These are phyloP conservation scores for Crithidia bombi DNA, from an alignment of 208 protist species.

Conservation along the genomic window DNA sequence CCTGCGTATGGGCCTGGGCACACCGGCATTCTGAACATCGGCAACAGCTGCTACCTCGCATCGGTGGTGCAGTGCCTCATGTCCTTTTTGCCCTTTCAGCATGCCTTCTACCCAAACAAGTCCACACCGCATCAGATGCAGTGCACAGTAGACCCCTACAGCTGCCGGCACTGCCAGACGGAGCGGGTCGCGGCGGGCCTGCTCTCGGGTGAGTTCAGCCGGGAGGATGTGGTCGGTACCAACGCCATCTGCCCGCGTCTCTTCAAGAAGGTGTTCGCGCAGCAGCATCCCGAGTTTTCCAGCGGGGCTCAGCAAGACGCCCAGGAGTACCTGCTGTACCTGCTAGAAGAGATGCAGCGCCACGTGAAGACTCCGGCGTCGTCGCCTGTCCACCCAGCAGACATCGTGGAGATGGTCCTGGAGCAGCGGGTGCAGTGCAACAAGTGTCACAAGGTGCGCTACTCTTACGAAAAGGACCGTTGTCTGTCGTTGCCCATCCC, in stretches of 20 bases:
- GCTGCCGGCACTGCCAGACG: constrained; percentile 85
- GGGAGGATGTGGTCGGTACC: constrained; percentile 40
- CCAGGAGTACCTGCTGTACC: constrained; percentile 94
- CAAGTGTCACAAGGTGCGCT: constrained; percentile 85
- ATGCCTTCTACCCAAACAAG: constrained; percentile 65
- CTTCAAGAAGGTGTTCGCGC: constrained; percentile 96
- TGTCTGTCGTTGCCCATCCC: constrained; percentile 91
- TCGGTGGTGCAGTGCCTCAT: constrained; percentile 96
- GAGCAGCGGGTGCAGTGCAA: constrained; percentile 92
- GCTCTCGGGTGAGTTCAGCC: constrained; percentile 91
- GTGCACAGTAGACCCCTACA: constrained; percentile 67
- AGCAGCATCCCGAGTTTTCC: constrained; percentile 95
- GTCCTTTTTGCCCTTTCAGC: constrained; percentile 71
- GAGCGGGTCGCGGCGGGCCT: constrained; percentile 94
- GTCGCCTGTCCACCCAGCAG: constrained; percentile 39
- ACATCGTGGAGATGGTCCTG: constrained; percentile 79
- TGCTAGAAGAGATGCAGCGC: constrained; percentile 88
- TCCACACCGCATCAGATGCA: constrained; percentile 53
- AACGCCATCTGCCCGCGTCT: constrained; percentile 90
- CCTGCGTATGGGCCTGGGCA: constrained; percentile 94
- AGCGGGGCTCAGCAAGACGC: constrained; percentile 97
- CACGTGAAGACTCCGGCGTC: constrained; percentile 42
- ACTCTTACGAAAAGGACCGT: constrained; percentile 82
- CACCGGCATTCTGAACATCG: constrained; percentile 96
- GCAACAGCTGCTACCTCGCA: constrained; percentile 98